Base-by-base conservation (phyloP, 2,329 filamentous ascomycete species). In the Berkeleyomyces rouxiae region DNA sequence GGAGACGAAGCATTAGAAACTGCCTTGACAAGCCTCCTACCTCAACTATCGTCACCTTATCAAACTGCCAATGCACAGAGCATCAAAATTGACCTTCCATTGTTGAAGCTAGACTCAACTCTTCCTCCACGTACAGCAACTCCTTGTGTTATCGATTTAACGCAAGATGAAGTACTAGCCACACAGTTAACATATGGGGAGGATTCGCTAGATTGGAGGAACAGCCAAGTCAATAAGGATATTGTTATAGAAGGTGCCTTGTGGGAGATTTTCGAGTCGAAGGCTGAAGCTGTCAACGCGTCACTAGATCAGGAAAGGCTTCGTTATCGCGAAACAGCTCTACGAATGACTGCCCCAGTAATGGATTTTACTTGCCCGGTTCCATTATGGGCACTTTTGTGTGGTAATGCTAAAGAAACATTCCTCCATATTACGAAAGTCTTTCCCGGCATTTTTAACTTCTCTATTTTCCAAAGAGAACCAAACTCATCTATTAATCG, bases 271-370 rank as follows among this genome's bases (percentile, higher is more conserved):
- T 64, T 55, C 47, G n/a, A 33, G 9, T 16, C 40, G 7, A 62
- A 62, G 33, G 46, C 57, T n/a, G 16, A 62, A 43, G 47, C 11
- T 46, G n/a, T 62, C 0, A 40, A 31, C 7, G 31, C 16, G 36
- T 42, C 40, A 13, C 49, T 68, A 4, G 69, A 70, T 43, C 68
- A 71, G 62, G 73, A 75, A 47, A 66, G 66, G 10, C 55, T 72
- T 1, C 65, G 71, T 31, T 63, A 67, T 23, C 53, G 64, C 4
- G 67, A 71, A 13, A 67, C 69, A 3, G 63, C 68, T 0, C 64
- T 70, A 4, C 68, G 71, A 36, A 49, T 74, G 23, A 64, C 67
- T 1, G 67, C 72, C 47, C 72, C 72, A 4, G 43, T 62, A 6
- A 55, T 72, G 33, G 65, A 70, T 39, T 73, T 72, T 46, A 64